Base-by-base conservation (phyloP, 2,329 filamentous ascomycete genomes). In the Fusarium euwallaceae region DNA sequence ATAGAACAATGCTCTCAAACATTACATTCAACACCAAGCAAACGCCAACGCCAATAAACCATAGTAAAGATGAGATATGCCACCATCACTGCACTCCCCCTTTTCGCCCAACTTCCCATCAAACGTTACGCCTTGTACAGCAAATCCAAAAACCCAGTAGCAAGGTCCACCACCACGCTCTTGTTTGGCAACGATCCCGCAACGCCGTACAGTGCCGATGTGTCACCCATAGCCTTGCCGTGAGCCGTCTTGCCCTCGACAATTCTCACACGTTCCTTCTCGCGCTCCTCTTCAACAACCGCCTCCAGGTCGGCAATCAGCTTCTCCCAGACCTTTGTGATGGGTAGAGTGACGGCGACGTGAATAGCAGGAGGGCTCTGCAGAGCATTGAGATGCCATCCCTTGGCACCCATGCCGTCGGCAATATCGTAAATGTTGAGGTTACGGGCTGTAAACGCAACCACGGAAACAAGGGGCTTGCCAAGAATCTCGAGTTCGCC, bases 151-250 rank as follows among this genome's bases (percentile, higher is more conserved):
- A 98, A 99, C 1, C 95, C 96, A 76, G 89, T 94, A 2, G 95
- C 96, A 81, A 99, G 85, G 78, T 97, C 94, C 75, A 94, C 94
- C 36, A 99, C 95, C 37, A 99, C 92, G 76, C 93, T 95, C 89
- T 98, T 98, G 82, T 99, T 97, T 1, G 97, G 97, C 83, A 99
- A 84, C 80, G 94, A 97, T 7, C 97, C 97, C 0, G 97, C 97
- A 67, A 99, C 95, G 64, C 97, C 97, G 83, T 99, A 99, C 72
- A 99, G 85, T 6, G 95, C 95, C 2, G 95, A 94, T 16, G 94
- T 92, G 81, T 98, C 94, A 2, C 94, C 94, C 77, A 91, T 88
- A 27, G 90, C 91, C 81, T 92, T 91, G 39, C 91, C 92, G 83
- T 92, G 89, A 36, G 85, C 83, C 0, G 88, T 88, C 83, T 92